Conservation (phyloP, 1,284 basidiomycete genomes). For the Marasmius sp. region DNA sequence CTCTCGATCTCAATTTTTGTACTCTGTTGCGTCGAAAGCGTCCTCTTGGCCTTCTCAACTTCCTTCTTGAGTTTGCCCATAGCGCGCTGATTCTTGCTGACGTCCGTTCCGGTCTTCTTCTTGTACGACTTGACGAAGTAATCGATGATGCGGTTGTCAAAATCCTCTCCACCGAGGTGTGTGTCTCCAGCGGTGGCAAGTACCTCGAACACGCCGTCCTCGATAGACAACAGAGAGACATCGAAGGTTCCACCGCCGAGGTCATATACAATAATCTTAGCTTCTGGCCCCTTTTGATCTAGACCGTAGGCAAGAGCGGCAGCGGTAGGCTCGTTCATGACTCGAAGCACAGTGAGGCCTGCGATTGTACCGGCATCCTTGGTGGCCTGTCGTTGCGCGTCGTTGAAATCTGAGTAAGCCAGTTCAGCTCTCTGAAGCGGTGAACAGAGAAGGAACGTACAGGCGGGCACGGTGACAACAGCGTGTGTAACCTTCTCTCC, state of each 20-base stretch:
- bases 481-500: slow-evolving; percentile 84
- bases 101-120: slow-evolving; percentile 67
- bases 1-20: slow-evolving; percentile 77
- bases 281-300: slow-evolving; percentile 86
- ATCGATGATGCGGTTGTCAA: slow-evolving; percentile 97
- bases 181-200: slow-evolving; percentile 99
- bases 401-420: slow-evolving; percentile 77
- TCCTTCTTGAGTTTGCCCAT: slow-evolving; percentile 84
- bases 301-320: slow-evolving; percentile 96
- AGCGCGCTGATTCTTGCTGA: slow-evolving; percentile 60
- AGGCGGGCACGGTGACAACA: slow-evolving; percentile 93
- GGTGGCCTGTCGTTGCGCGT: slow-evolving; percentile 94
- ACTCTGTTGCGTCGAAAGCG: slow-evolving; percentile 67
- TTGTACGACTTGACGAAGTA: slow-evolving; percentile 80
- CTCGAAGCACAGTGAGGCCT: slow-evolving; percentile 91
- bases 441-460: neutral
- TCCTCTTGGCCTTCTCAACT: slow-evolving; percentile 81
- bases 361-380: slow-evolving; percentile 93
- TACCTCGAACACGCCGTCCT: slow-evolving; percentile 99
- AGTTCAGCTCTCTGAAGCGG: neutral
- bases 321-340: slow-evolving; percentile 96
- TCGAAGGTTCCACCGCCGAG: slow-evolving; percentile 99
- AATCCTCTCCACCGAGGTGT: slow-evolving; percentile 98
- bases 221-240: slow-evolving; percentile 96
- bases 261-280: slow-evolving; percentile 97